phyloP scores from a whole-genome alignment of 352 stramenopile species.

The Phytopythium montanum region DNA sequence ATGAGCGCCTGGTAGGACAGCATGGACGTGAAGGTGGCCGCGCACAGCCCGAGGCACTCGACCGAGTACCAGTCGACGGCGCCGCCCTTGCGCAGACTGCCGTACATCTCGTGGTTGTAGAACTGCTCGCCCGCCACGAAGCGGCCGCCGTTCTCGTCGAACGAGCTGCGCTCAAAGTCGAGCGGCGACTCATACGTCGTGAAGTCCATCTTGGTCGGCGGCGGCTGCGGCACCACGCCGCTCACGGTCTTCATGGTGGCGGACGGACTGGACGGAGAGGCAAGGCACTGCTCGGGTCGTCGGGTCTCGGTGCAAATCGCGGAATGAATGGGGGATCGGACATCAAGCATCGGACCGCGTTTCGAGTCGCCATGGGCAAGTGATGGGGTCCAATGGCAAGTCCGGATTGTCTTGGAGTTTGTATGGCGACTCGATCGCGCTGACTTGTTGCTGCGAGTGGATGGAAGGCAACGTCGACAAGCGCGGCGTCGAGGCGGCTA shows the following conservation, averaged over 20 bases:
- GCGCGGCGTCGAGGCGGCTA: neutral
- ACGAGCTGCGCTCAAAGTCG: conserved; percentile 31
- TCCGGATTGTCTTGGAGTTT: neutral
- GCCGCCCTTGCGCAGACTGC: conserved; percentile 59
- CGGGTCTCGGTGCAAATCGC: neutral
- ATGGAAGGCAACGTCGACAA: neutral
- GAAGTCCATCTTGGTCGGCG: conserved; percentile 27
- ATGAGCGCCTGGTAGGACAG: conserved; percentile 60
- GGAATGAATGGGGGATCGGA: conserved; percentile 4
- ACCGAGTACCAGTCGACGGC: conserved; percentile 49
- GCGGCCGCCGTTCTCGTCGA: conserved; percentile 30
- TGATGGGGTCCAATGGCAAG: neutral
- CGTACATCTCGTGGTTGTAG: conserved; percentile 73
- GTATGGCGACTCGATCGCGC: neutral
- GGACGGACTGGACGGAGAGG: neutral
- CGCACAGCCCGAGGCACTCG: conserved; percentile 58
- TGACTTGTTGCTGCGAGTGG: neutral
- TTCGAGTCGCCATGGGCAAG: neutral
- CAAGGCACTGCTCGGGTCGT: neutral
- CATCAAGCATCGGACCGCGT: conserved; percentile 1
- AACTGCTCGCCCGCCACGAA: conserved; percentile 70
- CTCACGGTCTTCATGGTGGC: conserved; percentile 22
- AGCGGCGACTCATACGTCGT: conserved; percentile 33
- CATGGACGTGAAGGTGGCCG: conserved; percentile 65
- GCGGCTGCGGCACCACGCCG: conserved; percentile 26